Evolutionary conservation across 2,329 filamentous ascomycete genomes (phyloP), one percentile per base, ranked within the genome.

Genomic region (Colletotrichum spinosum): DNA sequence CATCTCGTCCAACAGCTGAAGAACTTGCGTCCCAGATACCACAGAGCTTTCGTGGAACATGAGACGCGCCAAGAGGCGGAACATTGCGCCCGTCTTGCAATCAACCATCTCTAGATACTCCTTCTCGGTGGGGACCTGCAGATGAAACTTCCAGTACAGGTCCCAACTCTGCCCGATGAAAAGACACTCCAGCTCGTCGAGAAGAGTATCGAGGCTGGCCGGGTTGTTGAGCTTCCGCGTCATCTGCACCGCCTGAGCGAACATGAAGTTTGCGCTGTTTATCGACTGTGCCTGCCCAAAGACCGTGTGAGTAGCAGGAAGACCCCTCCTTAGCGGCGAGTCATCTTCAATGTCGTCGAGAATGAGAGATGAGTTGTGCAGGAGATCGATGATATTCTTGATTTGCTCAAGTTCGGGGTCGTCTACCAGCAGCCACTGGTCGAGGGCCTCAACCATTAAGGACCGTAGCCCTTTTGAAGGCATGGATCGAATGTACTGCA

Each of bases 301-400:
- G 5, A 81, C 70, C 1, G 64, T 66, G 58, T 81, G 79, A 1
- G 76, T 69, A 0, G 78, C 64, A 6, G 78, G 76, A n/a, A 70
- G 71, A 3, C 75, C 76, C 3, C 78, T 72, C 2, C 78, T 71
- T 1, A 78, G 65, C 2, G 63, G 37, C 0, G 78, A 79, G 1
- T 67, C 56, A 54, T 81, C 79, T 67, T 81, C 69, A 12, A 81
- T 71, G 67, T 81, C 78, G 54, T 80, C 78, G 4, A 81, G 68
- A 3, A 65, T 55, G 11, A 65, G 56, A 6, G 61, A 65, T 2
- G 61, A 49, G 17, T 65, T 60, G 44, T 60, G 61, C 33, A 65
- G 17, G 33, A 60, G 6, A 12, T 54, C 50, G 4, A 65, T 55
- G 12, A 65, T 54, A 6, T 41, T 42, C 10, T 49, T 60, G 25